Evolutionary conservation across 371 early-diverging fungal species (phyloP).

Genomic region (Apophysomyces trapeziformis): DNA sequence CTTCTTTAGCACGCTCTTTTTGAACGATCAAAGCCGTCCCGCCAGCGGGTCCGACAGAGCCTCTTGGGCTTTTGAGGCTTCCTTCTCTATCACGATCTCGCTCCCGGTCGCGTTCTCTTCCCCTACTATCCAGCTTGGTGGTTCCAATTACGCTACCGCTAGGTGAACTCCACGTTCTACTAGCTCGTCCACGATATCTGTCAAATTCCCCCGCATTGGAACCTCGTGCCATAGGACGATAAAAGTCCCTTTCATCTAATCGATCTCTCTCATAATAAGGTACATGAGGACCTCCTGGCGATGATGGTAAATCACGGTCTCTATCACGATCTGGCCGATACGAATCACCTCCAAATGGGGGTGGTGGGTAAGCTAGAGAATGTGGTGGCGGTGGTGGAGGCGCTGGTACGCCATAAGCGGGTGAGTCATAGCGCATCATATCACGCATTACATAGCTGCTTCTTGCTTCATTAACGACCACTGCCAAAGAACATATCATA

Average conservation of each 20-base stretch:
- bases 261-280: slow-evolving; percentile 50
- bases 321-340: slow-evolving; percentile 51
- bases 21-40: slow-evolving; percentile 4
- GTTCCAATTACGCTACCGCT: slow-evolving; percentile 19
- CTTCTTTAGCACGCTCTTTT: slow-evolving; percentile 13
- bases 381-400: slow-evolving; percentile 27
- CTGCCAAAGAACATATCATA: background rate
- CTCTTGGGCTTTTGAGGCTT: slow-evolving; percentile 29
- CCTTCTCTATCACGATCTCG: slow-evolving; percentile 42
- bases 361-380: slow-evolving; percentile 17
- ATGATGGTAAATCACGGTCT: slow-evolving; percentile 46
- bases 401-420: slow-evolving; percentile 43
- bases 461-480: background rate
- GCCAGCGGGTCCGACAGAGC: slow-evolving; percentile 14
- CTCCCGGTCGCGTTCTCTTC: slow-evolving; percentile 19
- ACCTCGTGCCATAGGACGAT: slow-evolving; percentile 22
- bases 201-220: slow-evolving; percentile 34
- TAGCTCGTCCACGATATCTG: slow-evolving; percentile 36
- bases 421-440: slow-evolving; percentile 44
- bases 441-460: slow-evolving; percentile 44
- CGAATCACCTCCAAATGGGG: slow-evolving; percentile 51
- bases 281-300: slow-evolving; percentile 36
- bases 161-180: slow-evolving; percentile 20
- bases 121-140: slow-evolving; percentile 15
- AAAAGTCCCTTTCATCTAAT: slow-evolving; percentile 45